phyloP scores from a whole-genome alignment of 1,284 basidiomycete genomes.

The Rhodotorula sp. region DNA sequence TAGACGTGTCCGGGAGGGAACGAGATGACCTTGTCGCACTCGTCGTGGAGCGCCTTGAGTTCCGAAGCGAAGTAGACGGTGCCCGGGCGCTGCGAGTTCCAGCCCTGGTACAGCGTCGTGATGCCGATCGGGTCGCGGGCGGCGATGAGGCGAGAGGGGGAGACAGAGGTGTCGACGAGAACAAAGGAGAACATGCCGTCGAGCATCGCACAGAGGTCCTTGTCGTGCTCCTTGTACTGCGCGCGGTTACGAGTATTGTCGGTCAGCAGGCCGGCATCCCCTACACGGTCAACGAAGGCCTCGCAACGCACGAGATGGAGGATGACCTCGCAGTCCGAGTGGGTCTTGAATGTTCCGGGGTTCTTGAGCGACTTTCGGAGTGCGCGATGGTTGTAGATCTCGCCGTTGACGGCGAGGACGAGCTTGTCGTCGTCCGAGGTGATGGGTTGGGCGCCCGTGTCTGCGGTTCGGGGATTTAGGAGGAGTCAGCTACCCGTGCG shows the following conservation, averaged over 20 bases:
- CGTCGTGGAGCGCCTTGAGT: constrained; percentile 86
- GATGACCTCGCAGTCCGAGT: constrained; percentile 98
- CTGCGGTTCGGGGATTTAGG: constrained; percentile 54
- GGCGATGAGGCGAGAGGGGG: constrained; percentile 86
- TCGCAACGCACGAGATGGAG: constrained; percentile 70
- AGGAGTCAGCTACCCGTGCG: not conserved
- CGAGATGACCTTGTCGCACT: constrained; percentile 90
- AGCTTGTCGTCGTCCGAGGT: constrained; percentile 80
- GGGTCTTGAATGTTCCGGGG: constrained; percentile 84
- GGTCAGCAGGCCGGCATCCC: too few relatives aligned
- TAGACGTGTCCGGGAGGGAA: constrained; percentile 98
- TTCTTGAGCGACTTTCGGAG: constrained; percentile 69
- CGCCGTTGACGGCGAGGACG: constrained; percentile 93
- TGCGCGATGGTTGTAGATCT: constrained; percentile 96
- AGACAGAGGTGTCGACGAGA: constrained; percentile 85
- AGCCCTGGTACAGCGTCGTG: constrained; percentile 96
- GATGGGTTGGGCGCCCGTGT: constrained; percentile 95
- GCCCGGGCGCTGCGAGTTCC: constrained; percentile 79
- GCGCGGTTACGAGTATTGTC: too few relatives aligned
- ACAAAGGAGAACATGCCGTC: constrained; percentile 99
- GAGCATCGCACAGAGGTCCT: constrained; percentile 67
- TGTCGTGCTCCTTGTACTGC: constrained; percentile 80
- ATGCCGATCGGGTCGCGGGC: constrained; percentile 97
- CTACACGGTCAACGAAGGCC: too few relatives aligned
- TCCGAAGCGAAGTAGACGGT: constrained; percentile 92